Percentiles rank a stretch among this genome's conserved stretches.
Evolutionary conservation across 1,139 yeast species (phyloP).

Genomic region (Geotrichum fermentans): DNA sequence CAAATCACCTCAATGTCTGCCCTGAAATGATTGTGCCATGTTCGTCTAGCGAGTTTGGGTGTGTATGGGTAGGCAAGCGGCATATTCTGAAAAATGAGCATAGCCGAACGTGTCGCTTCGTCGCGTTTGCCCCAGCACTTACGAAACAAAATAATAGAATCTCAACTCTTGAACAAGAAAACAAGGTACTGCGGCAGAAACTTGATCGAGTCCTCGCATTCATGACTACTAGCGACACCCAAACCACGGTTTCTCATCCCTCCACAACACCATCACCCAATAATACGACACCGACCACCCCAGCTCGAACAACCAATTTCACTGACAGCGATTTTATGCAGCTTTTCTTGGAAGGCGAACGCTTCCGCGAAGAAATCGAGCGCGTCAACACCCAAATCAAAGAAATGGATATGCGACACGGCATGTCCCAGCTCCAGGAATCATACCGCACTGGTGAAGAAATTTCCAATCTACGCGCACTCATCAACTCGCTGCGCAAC

Average conservation of each 20-base stretch:
- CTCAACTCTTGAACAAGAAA: constrained; percentile 37
- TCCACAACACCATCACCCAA: background rate
- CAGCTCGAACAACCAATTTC: constrained; percentile 15
- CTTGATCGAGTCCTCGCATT: constrained; percentile 29
- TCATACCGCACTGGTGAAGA: constrained; percentile 37
- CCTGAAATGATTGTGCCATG: constrained; percentile 37
- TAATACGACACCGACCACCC: constrained; percentile 1
- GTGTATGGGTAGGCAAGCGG: constrained; percentile 42
- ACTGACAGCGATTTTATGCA: constrained; percentile 33
- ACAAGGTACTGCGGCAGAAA: constrained; percentile 36
- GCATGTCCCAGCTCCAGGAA: constrained; percentile 37
- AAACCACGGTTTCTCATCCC: background rate
- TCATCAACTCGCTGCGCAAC: constrained; percentile 36
- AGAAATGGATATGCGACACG: constrained; percentile 37
- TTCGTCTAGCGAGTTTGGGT: constrained; percentile 38
- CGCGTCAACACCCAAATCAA: constrained; percentile 31
- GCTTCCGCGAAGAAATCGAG: constrained; percentile 37
- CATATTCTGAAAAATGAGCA: constrained; percentile 35
- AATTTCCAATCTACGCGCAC: constrained; percentile 34
- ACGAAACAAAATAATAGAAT: constrained; percentile 35
- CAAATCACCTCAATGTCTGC: constrained; percentile 37
- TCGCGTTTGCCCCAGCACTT: constrained; percentile 36
- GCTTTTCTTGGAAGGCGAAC: constrained; percentile 37
- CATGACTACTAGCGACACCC: background rate
- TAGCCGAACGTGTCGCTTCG: constrained; percentile 36